Conservation (phyloP, 345 rosid genomes). For the Eucalyptus curtisii region DNA sequence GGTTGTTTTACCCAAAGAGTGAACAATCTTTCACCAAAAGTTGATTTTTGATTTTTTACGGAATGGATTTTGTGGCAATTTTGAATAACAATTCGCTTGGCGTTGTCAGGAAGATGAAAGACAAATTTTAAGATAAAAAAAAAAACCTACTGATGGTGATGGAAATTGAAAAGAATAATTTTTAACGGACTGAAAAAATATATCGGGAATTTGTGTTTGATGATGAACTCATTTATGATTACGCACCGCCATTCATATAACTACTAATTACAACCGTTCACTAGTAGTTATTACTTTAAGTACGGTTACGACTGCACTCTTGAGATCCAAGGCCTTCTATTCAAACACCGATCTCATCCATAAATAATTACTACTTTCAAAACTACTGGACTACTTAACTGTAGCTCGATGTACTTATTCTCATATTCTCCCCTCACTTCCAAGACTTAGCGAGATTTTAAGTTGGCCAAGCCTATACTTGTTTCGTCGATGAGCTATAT, state of each 20-base stretch:
- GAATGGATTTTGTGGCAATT: not conserved
- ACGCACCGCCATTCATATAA: not conserved
- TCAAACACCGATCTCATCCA: not conserved
- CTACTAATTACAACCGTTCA: not conserved
- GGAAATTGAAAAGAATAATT: not conserved
- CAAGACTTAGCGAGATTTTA: not conserved
- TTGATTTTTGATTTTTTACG: not conserved
- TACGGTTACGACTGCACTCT: not conserved
- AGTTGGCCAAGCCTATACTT: not conserved
- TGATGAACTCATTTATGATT: not conserved
- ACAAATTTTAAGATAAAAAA: not conserved
- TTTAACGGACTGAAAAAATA: not conserved
- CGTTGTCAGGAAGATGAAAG: fast-evolving
- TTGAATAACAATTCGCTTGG: not conserved
- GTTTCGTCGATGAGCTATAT: not conserved
- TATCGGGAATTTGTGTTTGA: not conserved
- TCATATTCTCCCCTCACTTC: not conserved
- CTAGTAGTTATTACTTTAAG: not conserved
- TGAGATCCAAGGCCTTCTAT: not conserved
- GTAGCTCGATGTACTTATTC: not conserved
- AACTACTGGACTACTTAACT: not conserved
- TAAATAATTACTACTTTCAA: not conserved
- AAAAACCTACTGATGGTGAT: not conserved
- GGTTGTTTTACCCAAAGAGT: not conserved
- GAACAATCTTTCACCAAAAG: not conserved